phyloP scores from a whole-genome alignment of 176 grass and related monocot species.

The Aegilops bicornis region DNA sequence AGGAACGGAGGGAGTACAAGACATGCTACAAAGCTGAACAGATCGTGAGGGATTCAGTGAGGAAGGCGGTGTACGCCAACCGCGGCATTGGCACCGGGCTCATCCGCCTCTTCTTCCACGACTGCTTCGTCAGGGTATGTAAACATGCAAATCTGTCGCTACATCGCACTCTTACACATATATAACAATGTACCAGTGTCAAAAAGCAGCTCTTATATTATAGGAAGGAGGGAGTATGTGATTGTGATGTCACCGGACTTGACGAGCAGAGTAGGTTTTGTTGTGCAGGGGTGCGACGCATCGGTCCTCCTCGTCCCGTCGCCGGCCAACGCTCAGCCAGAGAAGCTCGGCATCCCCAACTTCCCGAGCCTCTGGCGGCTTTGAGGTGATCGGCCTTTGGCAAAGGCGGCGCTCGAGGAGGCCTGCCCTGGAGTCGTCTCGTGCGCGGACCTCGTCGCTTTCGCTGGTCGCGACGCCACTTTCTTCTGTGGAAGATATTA shows the following conservation, averaged over 20 bases:
- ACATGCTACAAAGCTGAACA: constrained; percentile 31
- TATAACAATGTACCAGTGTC: no score
- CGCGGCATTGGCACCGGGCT: constrained; percentile 38
- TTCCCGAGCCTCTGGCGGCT: not conserved
- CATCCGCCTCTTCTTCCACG: constrained; percentile 67
- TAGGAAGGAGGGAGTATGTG: no score
- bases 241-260: no score
- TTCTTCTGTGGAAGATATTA: not conserved
- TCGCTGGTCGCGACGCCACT: constrained; percentile 30
- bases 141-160: not conserved
- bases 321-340: not conserved
- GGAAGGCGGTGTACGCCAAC: not conserved
- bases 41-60: constrained; percentile 14
- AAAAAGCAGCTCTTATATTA: no score
- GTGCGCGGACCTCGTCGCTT: constrained; percentile 41
- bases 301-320: not conserved
- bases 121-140: constrained; percentile 67
- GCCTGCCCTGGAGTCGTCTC: constrained; percentile 21
- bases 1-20: no score
- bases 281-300: not conserved
- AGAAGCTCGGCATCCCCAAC: constrained; percentile 37
- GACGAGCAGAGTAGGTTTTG: no score
- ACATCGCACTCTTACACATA: no score
- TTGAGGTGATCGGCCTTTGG: not conserved
- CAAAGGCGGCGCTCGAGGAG: constrained; percentile 24